Evolutionary conservation across 179 eudicot species (phyloP).

Genomic region (Spergularia azorica): DNA sequence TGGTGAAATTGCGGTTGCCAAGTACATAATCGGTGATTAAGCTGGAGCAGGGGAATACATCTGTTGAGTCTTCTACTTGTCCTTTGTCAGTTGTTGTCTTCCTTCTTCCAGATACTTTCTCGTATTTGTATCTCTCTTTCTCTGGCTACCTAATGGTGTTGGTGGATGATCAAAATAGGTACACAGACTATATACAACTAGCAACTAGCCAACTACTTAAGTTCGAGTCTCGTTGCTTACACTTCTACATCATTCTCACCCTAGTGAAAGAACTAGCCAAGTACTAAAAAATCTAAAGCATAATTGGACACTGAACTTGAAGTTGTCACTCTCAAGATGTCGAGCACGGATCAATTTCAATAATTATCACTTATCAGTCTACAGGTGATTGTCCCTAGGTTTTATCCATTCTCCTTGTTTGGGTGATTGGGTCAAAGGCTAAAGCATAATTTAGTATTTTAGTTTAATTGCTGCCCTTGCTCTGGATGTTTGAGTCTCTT

Average conservation of each 20-base stretch:
- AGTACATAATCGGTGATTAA: not conserved
- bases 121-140: not conserved
- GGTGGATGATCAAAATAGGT: not conserved
- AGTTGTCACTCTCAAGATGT: not conserved
- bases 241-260: too few species aligned
- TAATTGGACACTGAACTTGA: not conserved
- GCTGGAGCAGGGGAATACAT: not conserved
- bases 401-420: not conserved
- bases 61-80: not conserved
- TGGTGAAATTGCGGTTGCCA: not conserved
- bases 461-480: too few species aligned
- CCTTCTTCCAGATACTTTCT: not conserved
- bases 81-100: not conserved
- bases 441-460: too few species aligned
- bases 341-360: not conserved
- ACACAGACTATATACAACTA: not conserved
- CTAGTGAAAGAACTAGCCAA: too few species aligned
- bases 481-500: constrained; percentile 1
- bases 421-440: not conserved
- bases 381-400: not conserved
- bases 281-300: not conserved
- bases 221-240: too few species aligned
- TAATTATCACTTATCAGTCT: not conserved
- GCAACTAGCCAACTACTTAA: not conserved
- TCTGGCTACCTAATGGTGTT: not conserved